phyloP scores from a whole-genome alignment of 148 eudicot genomes.

The Nepenthes mirabilis region DNA sequence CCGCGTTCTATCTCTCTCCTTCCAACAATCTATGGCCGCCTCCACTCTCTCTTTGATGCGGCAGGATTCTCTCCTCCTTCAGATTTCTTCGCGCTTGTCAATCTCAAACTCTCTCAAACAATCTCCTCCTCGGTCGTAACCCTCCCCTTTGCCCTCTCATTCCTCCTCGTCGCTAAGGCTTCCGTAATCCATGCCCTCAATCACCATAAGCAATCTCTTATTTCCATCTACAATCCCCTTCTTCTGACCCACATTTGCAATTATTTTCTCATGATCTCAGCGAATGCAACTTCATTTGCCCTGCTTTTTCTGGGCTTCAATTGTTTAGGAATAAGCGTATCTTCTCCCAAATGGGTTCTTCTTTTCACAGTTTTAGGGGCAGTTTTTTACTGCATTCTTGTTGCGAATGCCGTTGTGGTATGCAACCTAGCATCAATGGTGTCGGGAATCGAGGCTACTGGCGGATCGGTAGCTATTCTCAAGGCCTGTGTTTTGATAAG shows the following conservation, averaged over 20 bases:
- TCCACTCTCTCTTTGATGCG: conserved; percentile 25
- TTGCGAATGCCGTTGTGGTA: conserved; percentile 45
- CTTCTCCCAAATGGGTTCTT: conserved; percentile 23
- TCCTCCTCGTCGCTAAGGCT: conserved; percentile 64
- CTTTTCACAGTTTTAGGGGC: conserved; percentile 23
- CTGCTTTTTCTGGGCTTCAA: conserved; percentile 34
- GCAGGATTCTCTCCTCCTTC: conserved; percentile 44
- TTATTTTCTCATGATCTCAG: conserved; percentile 16
- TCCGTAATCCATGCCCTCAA: conserved; percentile 28
- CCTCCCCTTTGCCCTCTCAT: conserved; percentile 51
- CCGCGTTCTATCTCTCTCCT: conserved; percentile 25
- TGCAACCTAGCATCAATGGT: conserved; percentile 42
- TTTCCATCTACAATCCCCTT: conserved; percentile 18
- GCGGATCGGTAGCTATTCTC: conserved; percentile 39
- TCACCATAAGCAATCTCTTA: background rate
- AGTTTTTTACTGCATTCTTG: conserved; percentile 43
- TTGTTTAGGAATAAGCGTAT: conserved; percentile 11
- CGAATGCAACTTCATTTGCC: conserved; percentile 54
- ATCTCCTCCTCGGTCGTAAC: conserved; percentile 29
- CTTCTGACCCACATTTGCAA: conserved; percentile 23
- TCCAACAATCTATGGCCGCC: conserved; percentile 25
- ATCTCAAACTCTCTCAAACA: conserved; percentile 64
- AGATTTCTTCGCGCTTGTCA: conserved; percentile 26
- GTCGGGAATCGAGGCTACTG: conserved; percentile 27
- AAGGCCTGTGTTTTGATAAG: conserved; percentile 36